Evolutionary conservation across 768 basidiomycete species (phyloP), one percentile per base, ranked within the genome.

Genomic region (Collybia nuda): DNA sequence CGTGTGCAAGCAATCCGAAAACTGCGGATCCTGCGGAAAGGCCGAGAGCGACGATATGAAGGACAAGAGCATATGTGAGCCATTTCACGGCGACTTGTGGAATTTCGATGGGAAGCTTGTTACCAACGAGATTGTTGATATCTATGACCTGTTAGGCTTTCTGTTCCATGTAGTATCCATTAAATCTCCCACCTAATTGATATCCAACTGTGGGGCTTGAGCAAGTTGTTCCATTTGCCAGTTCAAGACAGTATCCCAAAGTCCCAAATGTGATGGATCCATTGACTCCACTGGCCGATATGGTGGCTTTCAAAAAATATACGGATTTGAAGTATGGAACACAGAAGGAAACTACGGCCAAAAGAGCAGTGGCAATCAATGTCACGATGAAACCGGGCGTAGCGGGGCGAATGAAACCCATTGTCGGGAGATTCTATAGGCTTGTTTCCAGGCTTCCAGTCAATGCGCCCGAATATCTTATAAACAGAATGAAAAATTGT

Each of bases 41-140:
- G 11, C 67, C 80, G 49, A 98, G 83, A 14, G 92, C 96, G 50
- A 93, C 84, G 52, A 97, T 84, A 64, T 98, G 95, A 14, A 98
- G 79, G 55, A 98, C 84, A 56, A 99, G 84, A 19, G 85, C 86
- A 62, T 96, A 96, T 8, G 97, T 98, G 63, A 98, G 74, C 92
- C 95, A 98, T 73, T 97, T 96, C 53, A 94, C 88, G 44, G 85
- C 79, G 5, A 92, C 81, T 49, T 83, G 73, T 1, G 94, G 93
- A 44, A 98, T 90, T 57, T 91, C 67, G 29, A 95, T 69, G 22
- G 74, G 59, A 2, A 80, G 71, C 3, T 76, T 68, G 65, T 91
- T 78, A 5, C 86, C 90, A 26, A 97, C 82, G 1, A 98, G 77
- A 32, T 74, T 63, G 60, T 94, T 92, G 57, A 95, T 82, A 59